Evolutionary conservation across 1,284 basidiomycete species (phyloP), one percentile per base, ranked within the genome.

Genomic region (Quambalaria eucalypti): DNA sequence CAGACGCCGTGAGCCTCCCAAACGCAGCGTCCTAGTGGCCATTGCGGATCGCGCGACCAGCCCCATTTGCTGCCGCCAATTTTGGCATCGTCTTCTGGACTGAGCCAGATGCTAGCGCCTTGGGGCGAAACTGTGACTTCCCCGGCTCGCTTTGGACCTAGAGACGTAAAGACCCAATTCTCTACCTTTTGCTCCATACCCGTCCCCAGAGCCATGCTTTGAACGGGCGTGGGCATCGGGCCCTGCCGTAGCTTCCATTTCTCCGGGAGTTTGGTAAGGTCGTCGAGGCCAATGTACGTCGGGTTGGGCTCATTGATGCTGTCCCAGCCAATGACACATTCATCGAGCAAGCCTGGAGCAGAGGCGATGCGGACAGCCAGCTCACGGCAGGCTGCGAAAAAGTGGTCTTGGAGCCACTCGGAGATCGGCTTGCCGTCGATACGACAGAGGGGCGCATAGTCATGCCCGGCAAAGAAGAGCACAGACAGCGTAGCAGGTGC

Each of bases 1-100:
- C 93, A 98, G 0, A 97, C 87, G 52, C 86, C 89, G 71, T 97
- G 92, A 64, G 84, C 82, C 0, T 90, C 91, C 93, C 93, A 98
- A 26, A 75, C 78, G 72, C 91, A 95, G 6, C 79, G 84, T 4
- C 92, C 91, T 2, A 96, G 78, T 54, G 82, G 79, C 93, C 93
- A 98, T 3, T 80, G 80, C 0, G 78, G 68, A 54, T 84, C 84
- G 30, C 90, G 82, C 60, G 78, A 82, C 89, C 90, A 96, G 0
- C 88, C 88, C 83, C 87, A 95, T 28, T 48, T 56, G 16, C 53
- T 51, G 2, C 63, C 68, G 23, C 68, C 68, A 10, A 56, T 54
- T 5, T 48, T 28, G 5, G 38, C 48, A 52, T 74, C 72, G 33
- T 69, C 57, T 5, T 66, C 60, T 4, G 57, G 56, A 0, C 64